Evolutionary conservation across 139 green algal species (phyloP).

Genomic region (Chlamydomonas eustigma): DNA sequence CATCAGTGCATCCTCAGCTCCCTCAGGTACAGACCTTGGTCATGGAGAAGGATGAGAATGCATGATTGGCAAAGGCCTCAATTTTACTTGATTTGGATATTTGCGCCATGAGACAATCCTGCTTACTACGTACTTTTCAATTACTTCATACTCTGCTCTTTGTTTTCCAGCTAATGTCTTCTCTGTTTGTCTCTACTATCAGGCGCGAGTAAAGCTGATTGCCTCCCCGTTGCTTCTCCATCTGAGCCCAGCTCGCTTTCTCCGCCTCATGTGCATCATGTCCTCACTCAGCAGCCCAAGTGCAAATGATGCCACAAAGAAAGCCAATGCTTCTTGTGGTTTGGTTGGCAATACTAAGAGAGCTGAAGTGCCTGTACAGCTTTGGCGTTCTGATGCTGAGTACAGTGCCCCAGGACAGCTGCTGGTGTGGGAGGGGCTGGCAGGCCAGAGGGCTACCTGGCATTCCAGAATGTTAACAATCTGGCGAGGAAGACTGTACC

Average conservation of each 20-base stretch:
- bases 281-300: no score
- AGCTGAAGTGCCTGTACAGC: no score
- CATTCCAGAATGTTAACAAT: conserved; percentile 25
- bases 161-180: no score
- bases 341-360: no score
- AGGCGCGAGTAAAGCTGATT: conserved; percentile 23
- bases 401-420: conserved; percentile 21
- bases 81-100: no score
- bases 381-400: conserved; percentile 48
- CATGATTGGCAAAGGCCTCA: no score
- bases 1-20: conserved; percentile 34
- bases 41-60: no score
- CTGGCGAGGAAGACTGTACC: conserved; percentile 41
- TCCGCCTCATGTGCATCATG: conserved; percentile 46
- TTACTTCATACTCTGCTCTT: no score
- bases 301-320: no score
- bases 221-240: conserved; percentile 38
- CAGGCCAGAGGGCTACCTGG: conserved; percentile 29
- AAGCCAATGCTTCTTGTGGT: no score
- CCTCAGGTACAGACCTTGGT: not conserved
- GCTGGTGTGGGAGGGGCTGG: conserved; percentile 42
- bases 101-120: no score
- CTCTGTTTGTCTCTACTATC: not conserved
- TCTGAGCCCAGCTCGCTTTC: conserved; percentile 46
- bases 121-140: no score